Percentiles rank a stretch among this genome's conserved stretches.
phyloP scores from a whole-genome alignment of 495 filamentous ascomycete species.

The Annulohypoxylon maeteangense region DNA sequence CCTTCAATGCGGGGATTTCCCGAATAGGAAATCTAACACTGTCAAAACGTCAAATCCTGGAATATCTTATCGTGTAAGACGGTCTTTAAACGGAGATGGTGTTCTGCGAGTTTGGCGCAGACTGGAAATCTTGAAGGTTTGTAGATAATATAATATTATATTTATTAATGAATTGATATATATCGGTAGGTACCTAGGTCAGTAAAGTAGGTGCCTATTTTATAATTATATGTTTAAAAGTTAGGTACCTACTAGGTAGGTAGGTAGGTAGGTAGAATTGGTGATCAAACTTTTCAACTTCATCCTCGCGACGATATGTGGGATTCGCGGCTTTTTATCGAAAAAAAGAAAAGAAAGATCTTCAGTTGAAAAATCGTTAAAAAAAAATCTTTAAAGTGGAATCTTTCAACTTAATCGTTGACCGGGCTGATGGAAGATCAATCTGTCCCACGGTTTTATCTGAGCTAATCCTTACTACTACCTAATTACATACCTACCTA shows the following conservation, averaged over 20 bases:
- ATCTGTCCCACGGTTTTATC: neutral
- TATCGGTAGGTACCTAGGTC: too few relatives aligned
- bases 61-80: neutral
- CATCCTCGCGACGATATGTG: neutral
- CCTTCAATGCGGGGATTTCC: conserved; percentile 28
- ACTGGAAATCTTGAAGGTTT: neutral
- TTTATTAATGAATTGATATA: neutral
- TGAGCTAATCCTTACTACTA: neutral
- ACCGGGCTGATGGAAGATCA: neutral
- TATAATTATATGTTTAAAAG: too few relatives aligned
- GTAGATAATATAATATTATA: too few relatives aligned
- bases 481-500: neutral
- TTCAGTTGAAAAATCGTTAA: neutral
- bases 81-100: conserved; percentile 8
- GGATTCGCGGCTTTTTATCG: neutral
- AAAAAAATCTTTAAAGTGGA: neutral
- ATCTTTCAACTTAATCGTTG: neutral
- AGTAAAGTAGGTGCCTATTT: too few relatives aligned
- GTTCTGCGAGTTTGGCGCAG: neutral
- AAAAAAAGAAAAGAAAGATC: neutral
- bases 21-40: conserved; percentile 37
- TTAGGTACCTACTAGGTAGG: neutral
- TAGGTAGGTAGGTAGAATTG: neutral
- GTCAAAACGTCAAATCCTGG: conserved; percentile 6
- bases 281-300: neutral